phyloP scores from a whole-genome alignment of 2,329 filamentous ascomycete species.

The Pseudonectria buxi region DNA sequence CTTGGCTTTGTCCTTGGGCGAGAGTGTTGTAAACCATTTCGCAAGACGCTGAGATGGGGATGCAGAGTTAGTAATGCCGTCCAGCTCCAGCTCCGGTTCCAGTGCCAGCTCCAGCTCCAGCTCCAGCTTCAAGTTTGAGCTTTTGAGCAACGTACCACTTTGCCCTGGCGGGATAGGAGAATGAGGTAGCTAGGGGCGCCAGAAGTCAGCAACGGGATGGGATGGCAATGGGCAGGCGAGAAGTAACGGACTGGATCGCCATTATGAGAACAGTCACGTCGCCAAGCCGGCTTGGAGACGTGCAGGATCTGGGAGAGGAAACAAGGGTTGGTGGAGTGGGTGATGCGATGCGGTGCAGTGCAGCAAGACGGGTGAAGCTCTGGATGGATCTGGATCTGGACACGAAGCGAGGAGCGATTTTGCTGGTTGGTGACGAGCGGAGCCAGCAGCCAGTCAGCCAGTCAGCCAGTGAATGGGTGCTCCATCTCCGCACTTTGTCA shows the following conservation, averaged over 20 bases:
- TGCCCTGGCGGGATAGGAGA: slow-evolving; percentile 94
- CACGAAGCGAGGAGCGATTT: slow-evolving; percentile 2
- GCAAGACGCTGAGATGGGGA: slow-evolving; percentile 68
- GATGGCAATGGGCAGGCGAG: slow-evolving; percentile 5
- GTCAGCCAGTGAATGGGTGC: too few species aligned
- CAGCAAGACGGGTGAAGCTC: slow-evolving; percentile 8
- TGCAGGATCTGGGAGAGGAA: slow-evolving; percentile 10
- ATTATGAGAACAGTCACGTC: slow-evolving; percentile 25
- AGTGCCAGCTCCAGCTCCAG: too few species aligned
- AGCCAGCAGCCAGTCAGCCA: too few species aligned
- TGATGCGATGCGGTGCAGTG: slow-evolving; percentile 21
- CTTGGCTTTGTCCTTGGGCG: slow-evolving; percentile 97
- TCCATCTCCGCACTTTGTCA: too few species aligned
- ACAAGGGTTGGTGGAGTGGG: slow-evolving; percentile 12
- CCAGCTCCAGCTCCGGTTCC: too few species aligned
- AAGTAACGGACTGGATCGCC: slow-evolving; percentile 37
- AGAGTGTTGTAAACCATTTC: slow-evolving; percentile 98
- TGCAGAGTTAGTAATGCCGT: slow-evolving; percentile 13
- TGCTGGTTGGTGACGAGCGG: neutral
- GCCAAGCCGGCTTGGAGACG: slow-evolving; percentile 18
- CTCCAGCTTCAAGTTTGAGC: slow-evolving; percentile 3
- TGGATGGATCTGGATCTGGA: too few species aligned
- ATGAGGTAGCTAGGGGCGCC: slow-evolving; percentile 73
- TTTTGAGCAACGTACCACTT: slow-evolving; percentile 68
- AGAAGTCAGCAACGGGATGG: slow-evolving; percentile 14